These are phyloP conservation scores for Trichosporon sp. DNA, from an alignment of 1,284 basidiomycete genomes.

Conservation along the genomic window DNA sequence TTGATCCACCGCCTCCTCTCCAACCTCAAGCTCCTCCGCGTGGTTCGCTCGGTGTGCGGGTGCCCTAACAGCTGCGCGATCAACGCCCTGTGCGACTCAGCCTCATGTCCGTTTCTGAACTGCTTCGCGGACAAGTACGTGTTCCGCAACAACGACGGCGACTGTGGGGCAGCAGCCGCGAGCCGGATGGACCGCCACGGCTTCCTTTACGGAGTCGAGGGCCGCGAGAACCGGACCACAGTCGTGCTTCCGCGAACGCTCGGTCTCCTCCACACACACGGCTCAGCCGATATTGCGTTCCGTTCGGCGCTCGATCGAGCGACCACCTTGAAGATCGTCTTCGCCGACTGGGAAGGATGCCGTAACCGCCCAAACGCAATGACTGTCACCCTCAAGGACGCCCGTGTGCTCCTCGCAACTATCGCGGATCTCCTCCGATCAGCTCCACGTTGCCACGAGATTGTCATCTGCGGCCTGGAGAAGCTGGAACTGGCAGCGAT, in stretches of 20 bases:
- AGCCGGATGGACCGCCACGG: neutral
- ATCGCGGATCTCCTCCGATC: neutral
- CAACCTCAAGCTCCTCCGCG: neutral
- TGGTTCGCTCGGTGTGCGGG: neutral
- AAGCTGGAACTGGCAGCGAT: neutral
- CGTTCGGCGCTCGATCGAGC: neutral
- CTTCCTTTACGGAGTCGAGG: neutral
- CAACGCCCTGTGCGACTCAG: neutral
- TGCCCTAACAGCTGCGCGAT: neutral
- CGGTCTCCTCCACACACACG: neutral
- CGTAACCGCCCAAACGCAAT: neutral
- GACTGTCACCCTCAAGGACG: neutral
- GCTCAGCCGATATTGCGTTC: neutral
- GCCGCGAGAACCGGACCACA: neutral
- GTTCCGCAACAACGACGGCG: slow-evolving; percentile 8
- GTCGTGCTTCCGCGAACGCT: neutral
- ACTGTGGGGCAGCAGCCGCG: neutral
- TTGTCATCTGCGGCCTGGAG: neutral
- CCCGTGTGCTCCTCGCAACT: neutral
- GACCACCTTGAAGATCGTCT: neutral
- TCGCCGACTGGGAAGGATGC: neutral
- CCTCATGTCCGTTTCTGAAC: neutral
- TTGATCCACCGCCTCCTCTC: neutral
- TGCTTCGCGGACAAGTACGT: slow-evolving; percentile 5
- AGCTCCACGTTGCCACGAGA: neutral